Evolutionary conservation across 495 filamentous ascomycete genomes (phyloP).

Genomic region (Clohesyomyces aquaticus): DNA sequence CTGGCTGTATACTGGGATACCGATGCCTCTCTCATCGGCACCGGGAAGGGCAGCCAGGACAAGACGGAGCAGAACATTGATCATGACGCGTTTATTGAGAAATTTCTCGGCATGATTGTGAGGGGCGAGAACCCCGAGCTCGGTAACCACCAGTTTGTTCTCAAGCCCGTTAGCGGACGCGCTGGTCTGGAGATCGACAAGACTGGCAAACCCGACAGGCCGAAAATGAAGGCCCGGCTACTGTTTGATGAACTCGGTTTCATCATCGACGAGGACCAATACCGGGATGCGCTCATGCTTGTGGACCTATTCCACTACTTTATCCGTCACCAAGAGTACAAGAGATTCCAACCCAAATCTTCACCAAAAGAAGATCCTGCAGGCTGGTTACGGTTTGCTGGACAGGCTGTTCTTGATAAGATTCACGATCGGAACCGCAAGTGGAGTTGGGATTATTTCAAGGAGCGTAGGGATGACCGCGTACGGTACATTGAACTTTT

Average conservation of each 20-base stretch:
- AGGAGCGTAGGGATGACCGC: conserved; percentile 86
- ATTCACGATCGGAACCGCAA: conserved; percentile 88
- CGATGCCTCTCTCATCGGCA: conserved; percentile 78
- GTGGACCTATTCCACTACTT: conserved; percentile 98
- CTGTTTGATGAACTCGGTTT: conserved; percentile 96
- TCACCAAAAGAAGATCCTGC: conserved; percentile 85
- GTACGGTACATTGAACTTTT: conserved; percentile 88
- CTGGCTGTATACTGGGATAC: conserved; percentile 98
- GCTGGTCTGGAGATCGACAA: conserved; percentile 93
- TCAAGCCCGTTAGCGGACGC: conserved; percentile 91
- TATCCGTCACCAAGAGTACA: conserved; percentile 96
- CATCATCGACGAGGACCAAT: conserved; percentile 93
- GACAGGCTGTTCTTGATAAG: conserved; percentile 82
- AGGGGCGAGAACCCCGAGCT: conserved; percentile 58
- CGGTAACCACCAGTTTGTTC: conserved; percentile 80
- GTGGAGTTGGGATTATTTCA: conserved; percentile 95
- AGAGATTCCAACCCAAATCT: conserved; percentile 85
- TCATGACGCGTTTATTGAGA: conserved; percentile 74
- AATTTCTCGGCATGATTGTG: conserved; percentile 76
- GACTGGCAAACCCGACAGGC: conserved; percentile 74
- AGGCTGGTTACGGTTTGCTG: conserved; percentile 91
- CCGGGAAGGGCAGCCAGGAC: conserved; percentile 63
- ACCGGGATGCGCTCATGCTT: conserved; percentile 95
- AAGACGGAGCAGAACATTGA: conserved; percentile 66
- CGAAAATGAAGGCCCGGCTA: conserved; percentile 87